Evolutionary conservation across 1,139 yeast species (phyloP).

Genomic region (Eremothecium sinecaudum): DNA sequence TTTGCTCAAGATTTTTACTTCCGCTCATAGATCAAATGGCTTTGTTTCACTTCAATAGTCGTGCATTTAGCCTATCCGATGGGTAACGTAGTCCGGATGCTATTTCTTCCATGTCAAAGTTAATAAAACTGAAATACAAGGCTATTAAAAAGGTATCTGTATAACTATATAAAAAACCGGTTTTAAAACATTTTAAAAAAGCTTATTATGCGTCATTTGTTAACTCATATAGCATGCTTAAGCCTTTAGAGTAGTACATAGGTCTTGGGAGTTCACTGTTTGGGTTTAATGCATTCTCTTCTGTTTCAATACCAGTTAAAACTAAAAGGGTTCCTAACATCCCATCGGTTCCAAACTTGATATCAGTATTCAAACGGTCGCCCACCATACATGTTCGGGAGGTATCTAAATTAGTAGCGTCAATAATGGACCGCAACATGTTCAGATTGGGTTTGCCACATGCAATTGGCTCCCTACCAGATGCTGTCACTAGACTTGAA

Average conservation of each 20-base stretch:
- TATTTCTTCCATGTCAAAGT: too few species aligned
- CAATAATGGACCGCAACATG: constrained; percentile 85
- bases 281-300: constrained; percentile 41
- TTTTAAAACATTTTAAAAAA: not conserved
- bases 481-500: constrained; percentile 64
- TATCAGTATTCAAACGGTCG: constrained; percentile 90
- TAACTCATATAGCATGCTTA: constrained; percentile 68
- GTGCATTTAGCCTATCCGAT: too few species aligned
- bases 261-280: constrained; percentile 45
- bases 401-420: constrained; percentile 49
- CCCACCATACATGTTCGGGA: constrained; percentile 82
- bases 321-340: constrained; percentile 79
- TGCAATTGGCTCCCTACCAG: constrained; percentile 67
- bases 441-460: constrained; percentile 89
- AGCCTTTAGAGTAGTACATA: constrained; percentile 56
- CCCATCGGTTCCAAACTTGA: constrained; percentile 81
- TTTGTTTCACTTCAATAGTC: too few species aligned
- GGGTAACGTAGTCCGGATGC: too few species aligned
- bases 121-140: not conserved
- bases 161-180: not conserved
- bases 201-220: constrained; percentile 14
- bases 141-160: not conserved
- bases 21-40: too few species aligned
- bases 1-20: constrained; percentile 15
- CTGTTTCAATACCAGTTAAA: constrained; percentile 82